Base-by-base conservation (phyloP, 1,284 basidiomycete species). In the Boletus semigastroideus region DNA sequence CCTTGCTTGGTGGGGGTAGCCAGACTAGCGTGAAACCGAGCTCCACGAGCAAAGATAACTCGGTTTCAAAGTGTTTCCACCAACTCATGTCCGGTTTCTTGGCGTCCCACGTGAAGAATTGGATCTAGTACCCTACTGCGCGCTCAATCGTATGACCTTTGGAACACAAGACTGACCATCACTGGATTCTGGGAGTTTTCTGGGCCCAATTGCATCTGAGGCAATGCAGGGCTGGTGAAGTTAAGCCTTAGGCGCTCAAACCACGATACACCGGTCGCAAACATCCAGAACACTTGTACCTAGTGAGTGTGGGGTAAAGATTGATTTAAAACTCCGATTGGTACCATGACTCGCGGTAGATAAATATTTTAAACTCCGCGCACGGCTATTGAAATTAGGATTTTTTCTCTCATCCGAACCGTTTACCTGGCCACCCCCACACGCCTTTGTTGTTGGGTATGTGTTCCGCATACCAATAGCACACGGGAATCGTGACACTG, bases 11-110 rank as follows among this genome's bases (percentile, higher is more conserved):
- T 6, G 88, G 89, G 36, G 83, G 92, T 55, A 80, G 77, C 94
- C 88, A 91, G 7, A 84, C 76, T 64, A 89, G 87, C 0, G 94
- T 95, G 62, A 96, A 82, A 22, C 94, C 95, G 62, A 94, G 79
- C 31, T 81, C 76, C 9, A 82, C 82, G 20, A 98, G 79, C 33
- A 71, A 72, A 25, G 89, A 83, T 16, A 88, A 74, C 63, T 94
- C 86, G 10, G 66, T 64, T 62, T 88, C 83, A 45, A 95, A 82
- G 71, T 92, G 84, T 59, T 83, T 81, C 92, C 92, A 98, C 88
- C 89, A 91, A 64, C 81, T 91, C 75, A 79, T 71, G 50, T 68
- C 72, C 42, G 74, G 75, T 63, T 78, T 78, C 38, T 68, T 69
- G 48, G 80, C 76, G 58, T 90, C 82, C 90, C 90, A 92, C 20